Conservation (phyloP, 495 filamentous ascomycete species). For the Umbilicaria muhlenbergii region DNA sequence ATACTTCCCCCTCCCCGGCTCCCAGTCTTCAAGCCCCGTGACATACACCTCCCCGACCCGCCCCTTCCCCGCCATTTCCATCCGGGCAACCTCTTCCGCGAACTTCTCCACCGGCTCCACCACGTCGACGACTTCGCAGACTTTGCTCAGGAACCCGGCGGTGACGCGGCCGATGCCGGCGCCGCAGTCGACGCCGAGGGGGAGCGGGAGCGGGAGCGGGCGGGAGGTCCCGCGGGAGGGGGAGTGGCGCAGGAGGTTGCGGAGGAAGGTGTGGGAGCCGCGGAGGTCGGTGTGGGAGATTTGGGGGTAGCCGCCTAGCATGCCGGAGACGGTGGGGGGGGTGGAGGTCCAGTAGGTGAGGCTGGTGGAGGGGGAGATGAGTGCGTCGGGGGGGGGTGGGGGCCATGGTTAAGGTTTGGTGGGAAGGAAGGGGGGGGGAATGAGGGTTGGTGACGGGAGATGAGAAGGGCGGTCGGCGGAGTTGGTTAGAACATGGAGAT, state of each 20-base stretch:
- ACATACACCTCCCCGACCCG: conserved; percentile 51
- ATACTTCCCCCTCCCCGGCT: conserved; percentile 36
- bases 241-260: conserved; percentile 44
- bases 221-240: conserved; percentile 9
- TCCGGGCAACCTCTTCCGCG: conserved; percentile 19
- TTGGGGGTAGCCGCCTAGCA: conserved; percentile 71
- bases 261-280: conserved; percentile 59
- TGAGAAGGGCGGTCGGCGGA: no score
- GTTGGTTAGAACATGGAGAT: no score
- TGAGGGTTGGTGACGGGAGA: no score
- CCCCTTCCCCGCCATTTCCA: conserved; percentile 18
- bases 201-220: conserved; percentile 7
- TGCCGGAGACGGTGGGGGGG: conserved; percentile 55
- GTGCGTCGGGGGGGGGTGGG: neutral
- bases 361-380: conserved; percentile 10
- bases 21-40: conserved; percentile 62
- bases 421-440: no score
- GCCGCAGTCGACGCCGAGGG: conserved; percentile 39
- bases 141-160: conserved; percentile 34
- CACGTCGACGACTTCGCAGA: conserved; percentile 37
- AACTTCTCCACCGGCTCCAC: conserved; percentile 46
- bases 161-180: conserved; percentile 51
- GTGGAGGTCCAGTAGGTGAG: conserved; percentile 62
- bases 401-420: no score
- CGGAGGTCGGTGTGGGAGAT: conserved; percentile 63